Base-by-base conservation (phyloP, 257 asterid genomes). In the Penstemon eatonii region DNA sequence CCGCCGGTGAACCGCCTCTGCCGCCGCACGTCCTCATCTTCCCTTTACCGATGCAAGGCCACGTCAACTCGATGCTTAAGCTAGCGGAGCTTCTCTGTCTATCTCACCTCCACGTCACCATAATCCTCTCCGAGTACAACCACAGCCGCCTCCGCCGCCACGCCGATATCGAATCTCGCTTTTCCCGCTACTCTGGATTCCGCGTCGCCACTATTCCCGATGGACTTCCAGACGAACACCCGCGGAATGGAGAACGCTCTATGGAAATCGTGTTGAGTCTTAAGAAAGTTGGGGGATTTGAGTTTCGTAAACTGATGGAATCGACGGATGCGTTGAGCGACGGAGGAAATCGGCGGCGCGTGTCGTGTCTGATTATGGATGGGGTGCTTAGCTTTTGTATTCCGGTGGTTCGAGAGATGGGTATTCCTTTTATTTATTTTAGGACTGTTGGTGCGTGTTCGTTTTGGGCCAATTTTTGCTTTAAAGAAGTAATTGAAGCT, bases 41-140 rank as follows among this genome's bases (percentile, higher is more conserved):
- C 68, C 96, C 96, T 5, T 15, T 80, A 1, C 96, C 95, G 0
- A 47, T 75, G 8, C 96, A 85, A 43, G 95, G 95, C 52, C 96
- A 82, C 37, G 67, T 83, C 5, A 86, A 86, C 75, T 77, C 85
- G 69, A 86, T 80, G 88, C 78, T 89, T 47, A 86, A 89, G 69
- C 79, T 89, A 1, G 91, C 91, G 9, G 85, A 86, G 54, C 81
- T 89, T 37, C 82, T 89, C 62, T 78, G 82, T 51, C 64, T 83
- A 13, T 57, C 85, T 5, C 68, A 70, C 13, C 10, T 85, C 72
- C 78, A 85, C 68, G 78, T 86, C 76, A 86, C 96, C 52, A 46
- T 89, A 42, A 66, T 89, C 38, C 68, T 80, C 66, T 71, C 91
- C 53, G 79, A 78, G 2, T 46, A 79, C 85, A 74, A 79, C 73